Evolutionary conservation across 1,284 basidiomycete genomes (phyloP), one percentile per base, ranked within the genome.

Genomic region (Naganishia cerealis): DNA sequence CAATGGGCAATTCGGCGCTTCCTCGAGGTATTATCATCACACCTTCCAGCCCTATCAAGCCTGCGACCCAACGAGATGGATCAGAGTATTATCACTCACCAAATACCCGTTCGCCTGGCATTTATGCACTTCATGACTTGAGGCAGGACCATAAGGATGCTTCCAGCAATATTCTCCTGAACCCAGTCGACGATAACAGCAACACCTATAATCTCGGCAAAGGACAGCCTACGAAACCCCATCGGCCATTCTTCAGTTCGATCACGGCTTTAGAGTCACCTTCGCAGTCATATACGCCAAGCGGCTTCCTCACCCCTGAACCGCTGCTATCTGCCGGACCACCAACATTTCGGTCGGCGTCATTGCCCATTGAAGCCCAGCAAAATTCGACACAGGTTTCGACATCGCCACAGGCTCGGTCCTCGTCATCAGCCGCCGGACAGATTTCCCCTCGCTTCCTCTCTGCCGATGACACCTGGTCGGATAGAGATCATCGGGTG

Each of bases 21-120:
- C 61, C 61, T 2, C 33, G 39, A 21, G 61, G 38, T 13, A 63
- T 63, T 21, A 54, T 54, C 38, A 26, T 63, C 36, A 63, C 61
- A 18, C 61, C 61, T 10, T 63, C 50, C 3, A 63, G 61, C 36
- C 61, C 61, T 10, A 39, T 36, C 16, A 63, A 54, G n/a, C 38
- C 61, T 18, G 61, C 36, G 2, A 9, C 57, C 4, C 38, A 33
- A 26, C 40, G 57, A 40, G 12, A n/a, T 24, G 38, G n/a, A n/a
- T 18, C 38, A 24, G n/a, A 3, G 18, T 5, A 7, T 21, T 10
- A 24, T 7, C 8, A 24, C 46, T 24, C 46, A 24, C 4, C 46
- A 24, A 2, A 50, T 24, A 24, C 46, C 24, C 21, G n/a, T 50
- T 24, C 46, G 15, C 18, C 46, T 50, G 46, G 46, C 21, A 21